Evolutionary conservation across 441 rosid genomes (phyloP).

Genomic region (Dalechampia spathulata): DNA sequence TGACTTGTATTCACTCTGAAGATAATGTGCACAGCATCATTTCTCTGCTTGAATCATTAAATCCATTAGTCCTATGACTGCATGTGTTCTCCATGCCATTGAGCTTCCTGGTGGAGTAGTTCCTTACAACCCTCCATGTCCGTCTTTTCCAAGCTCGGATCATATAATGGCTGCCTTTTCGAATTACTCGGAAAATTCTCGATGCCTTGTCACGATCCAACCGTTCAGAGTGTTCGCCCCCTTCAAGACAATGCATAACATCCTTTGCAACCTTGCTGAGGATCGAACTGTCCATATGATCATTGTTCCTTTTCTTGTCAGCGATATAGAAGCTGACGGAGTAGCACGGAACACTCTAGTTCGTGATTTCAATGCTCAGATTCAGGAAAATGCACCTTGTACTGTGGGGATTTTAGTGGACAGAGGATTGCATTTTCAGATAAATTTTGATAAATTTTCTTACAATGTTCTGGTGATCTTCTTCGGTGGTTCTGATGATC

Average conservation of each 20-base stretch:
- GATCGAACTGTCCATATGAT: conserved; percentile 9
- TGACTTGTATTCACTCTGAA: not conserved
- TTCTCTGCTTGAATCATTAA: not conserved
- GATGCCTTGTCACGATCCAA: not conserved
- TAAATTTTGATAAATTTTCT: not conserved
- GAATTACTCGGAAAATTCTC: not conserved
- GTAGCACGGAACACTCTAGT: not conserved
- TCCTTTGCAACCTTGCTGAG: not conserved
- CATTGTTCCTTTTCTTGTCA: conserved; percentile 14
- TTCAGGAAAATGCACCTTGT: conserved; percentile 17
- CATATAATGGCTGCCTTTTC: not conserved
- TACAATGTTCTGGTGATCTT: conserved; percentile 13
- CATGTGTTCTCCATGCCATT: not conserved
- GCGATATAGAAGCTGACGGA: not conserved
- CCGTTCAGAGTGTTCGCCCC: not conserved
- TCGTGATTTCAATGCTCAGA: not conserved
- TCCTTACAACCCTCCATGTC: not conserved
- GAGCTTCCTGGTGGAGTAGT: not conserved
- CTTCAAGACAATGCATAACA: not conserved
- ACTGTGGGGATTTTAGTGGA: conserved; percentile 23
- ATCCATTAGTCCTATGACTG: not conserved
- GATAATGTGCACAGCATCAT: not conserved
- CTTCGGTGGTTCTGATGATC: conserved; percentile 30
- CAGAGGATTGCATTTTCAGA: not conserved
- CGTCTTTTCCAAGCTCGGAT: not conserved